Evolutionary conservation across 1,284 basidiomycete genomes (phyloP).

Genomic region (Mycosarcoma mackinlayi): DNA sequence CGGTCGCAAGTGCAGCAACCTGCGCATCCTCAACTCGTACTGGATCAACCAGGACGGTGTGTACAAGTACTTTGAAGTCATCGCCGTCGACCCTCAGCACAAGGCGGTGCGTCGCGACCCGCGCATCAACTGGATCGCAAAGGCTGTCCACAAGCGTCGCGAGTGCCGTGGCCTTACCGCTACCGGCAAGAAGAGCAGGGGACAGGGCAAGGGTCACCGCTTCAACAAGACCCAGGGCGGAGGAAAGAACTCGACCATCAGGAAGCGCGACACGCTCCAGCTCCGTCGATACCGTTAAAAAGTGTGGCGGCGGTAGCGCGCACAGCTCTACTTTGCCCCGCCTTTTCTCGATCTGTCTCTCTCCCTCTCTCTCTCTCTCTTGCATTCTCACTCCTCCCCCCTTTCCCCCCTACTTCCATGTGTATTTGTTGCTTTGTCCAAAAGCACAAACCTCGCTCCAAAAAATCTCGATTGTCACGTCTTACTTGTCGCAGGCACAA

Average conservation of each 20-base stretch:
- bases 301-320: slow-evolving; percentile 8
- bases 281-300: slow-evolving; percentile 95
- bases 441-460: slow-evolving; percentile 1
- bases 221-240: slow-evolving; percentile 84
- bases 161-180: slow-evolving; percentile 97
- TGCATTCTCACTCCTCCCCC: slow-evolving; percentile 3
- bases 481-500: no score
- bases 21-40: slow-evolving; percentile 93
- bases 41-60: slow-evolving; percentile 99
- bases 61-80: slow-evolving; percentile 99
- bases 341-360: neutral
- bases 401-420: slow-evolving; percentile 4
- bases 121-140: slow-evolving; percentile 98
- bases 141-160: slow-evolving; percentile 98
- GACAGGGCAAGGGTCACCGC: slow-evolving; percentile 86
- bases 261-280: slow-evolving; percentile 86
- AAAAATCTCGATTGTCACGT: no score
- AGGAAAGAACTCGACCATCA: slow-evolving; percentile 88
- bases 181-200: slow-evolving; percentile 82
- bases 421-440: slow-evolving; percentile 17
- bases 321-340: neutral
- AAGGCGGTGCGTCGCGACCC: slow-evolving; percentile 92
- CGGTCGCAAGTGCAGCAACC: slow-evolving; percentile 92
- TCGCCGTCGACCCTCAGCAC: slow-evolving; percentile 93
- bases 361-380: neutral